These are phyloP conservation scores for Macrophomina phaseolina DNA, from an alignment of 2,329 filamentous ascomycete species.

Conservation along the genomic window DNA sequence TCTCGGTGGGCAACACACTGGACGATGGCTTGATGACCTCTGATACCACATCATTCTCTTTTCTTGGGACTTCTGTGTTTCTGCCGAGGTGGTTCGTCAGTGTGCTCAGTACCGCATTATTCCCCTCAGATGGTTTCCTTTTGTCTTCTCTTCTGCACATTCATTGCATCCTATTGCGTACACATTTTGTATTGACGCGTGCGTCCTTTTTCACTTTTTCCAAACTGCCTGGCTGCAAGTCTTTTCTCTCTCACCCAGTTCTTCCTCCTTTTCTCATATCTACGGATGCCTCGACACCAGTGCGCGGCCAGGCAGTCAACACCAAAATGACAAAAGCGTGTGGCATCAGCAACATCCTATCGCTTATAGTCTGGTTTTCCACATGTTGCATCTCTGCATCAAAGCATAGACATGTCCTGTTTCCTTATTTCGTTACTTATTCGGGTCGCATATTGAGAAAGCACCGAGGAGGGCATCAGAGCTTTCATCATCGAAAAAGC, in stretches of 20 bases:
- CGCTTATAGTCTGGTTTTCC: neutral
- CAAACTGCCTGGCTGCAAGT: constrained; percentile 8
- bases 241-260: neutral
- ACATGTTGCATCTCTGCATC: neutral
- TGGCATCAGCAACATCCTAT: constrained; percentile 7
- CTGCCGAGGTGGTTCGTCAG: constrained; percentile 13
- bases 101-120: constrained; percentile 14
- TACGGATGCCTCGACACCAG: neutral
- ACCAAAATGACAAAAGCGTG: neutral
- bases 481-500: too few species aligned
- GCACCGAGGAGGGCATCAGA: neutral
- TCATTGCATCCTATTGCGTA: constrained; percentile 22
- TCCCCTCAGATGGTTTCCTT: neutral
- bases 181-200: constrained; percentile 20
- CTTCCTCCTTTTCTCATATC: neutral
- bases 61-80: constrained; percentile 13
- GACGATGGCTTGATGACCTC: constrained; percentile 19
- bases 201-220: constrained; percentile 1
- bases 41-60: constrained; percentile 15
- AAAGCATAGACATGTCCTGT: constrained; percentile 15
- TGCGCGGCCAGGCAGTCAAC: constrained; percentile 2
- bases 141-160: constrained; percentile 14
- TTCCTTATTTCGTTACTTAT: neutral
- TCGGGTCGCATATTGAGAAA: neutral
- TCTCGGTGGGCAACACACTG: constrained; percentile 14